Conservation (phyloP, 495 filamentous ascomycete genomes). For the Aspergillus funiculosus region DNA sequence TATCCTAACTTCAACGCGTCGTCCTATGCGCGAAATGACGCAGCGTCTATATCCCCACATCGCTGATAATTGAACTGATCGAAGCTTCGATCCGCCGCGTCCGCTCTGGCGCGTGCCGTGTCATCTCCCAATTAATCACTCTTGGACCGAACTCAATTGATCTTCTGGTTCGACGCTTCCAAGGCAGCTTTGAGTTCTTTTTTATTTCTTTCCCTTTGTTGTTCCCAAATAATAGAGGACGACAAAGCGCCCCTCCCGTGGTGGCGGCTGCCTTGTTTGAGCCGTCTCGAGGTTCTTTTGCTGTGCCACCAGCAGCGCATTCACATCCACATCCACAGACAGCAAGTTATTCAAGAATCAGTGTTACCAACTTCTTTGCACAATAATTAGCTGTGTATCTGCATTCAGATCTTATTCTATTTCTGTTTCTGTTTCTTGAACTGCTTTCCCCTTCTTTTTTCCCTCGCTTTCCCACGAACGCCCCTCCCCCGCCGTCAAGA, state of each 20-base stretch:
- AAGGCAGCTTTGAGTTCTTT: too few species aligned
- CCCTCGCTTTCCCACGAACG: too few species aligned
- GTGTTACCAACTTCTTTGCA: not conserved
- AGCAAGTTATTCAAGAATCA: slow-evolving; percentile 1
- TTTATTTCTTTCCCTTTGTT: slow-evolving; percentile 7
- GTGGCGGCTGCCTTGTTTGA: slow-evolving; percentile 11
- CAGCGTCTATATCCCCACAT: not conserved
- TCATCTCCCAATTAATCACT: not conserved
- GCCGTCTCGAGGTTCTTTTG: slow-evolving; percentile 5
- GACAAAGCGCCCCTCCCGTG: slow-evolving; percentile 6
- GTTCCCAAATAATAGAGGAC: not conserved
- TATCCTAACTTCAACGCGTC: slow-evolving; percentile 12
- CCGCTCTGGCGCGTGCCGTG: slow-evolving; percentile 1
- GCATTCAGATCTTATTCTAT: not conserved
- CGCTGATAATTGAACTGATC: not conserved
- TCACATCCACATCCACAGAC: not conserved
- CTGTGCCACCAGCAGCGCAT: not conserved
- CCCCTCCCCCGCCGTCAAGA: too few species aligned
- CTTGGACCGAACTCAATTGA: slow-evolving; percentile 1
- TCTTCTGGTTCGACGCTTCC: not conserved
- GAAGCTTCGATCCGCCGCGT: slow-evolving; percentile 6
- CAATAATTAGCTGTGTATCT: slow-evolving; percentile 1
- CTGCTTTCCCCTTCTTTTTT: too few species aligned
- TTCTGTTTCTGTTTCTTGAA: too few species aligned
- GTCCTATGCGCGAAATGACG: not conserved